Evolutionary conservation across 306 rosid genomes (phyloP).

Genomic region (Coriaria nepalensis): DNA sequence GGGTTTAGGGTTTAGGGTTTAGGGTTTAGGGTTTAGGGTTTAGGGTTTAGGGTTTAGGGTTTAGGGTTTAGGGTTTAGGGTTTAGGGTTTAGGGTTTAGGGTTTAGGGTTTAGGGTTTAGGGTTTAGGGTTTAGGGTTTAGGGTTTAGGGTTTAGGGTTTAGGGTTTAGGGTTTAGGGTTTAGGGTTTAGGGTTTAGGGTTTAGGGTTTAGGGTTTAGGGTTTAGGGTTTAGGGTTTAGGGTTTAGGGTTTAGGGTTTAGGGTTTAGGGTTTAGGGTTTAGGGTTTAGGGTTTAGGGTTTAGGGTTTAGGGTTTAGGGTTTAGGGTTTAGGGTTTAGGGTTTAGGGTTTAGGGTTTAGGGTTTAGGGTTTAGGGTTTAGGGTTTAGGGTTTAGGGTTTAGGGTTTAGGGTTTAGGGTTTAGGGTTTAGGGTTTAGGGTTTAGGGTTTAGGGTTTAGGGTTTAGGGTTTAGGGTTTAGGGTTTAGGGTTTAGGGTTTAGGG

Average conservation of each 20-base stretch:
- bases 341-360: neutral
- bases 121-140: neutral
- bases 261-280: neutral
- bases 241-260: neutral
- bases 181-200: constrained; percentile 1
- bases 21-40: no score
- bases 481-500: neutral
- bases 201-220: constrained; percentile 2
- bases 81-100: no score
- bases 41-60: no score
- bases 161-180: constrained; percentile 1
- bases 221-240: constrained; percentile 1
- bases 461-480: no score
- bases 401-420: no score
- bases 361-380: neutral
- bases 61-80: neutral
- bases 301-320: neutral
- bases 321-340: neutral
- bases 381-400: neutral
- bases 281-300: no score
- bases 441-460: no score
- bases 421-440: no score
- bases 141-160: neutral
- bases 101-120: no score
- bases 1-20: neutral